Percentiles rank a stretch among this genome's conserved stretches.
Evolutionary conservation across 2,329 filamentous ascomycete genomes (phyloP).

Genomic region (Calonectria leucothoes): DNA sequence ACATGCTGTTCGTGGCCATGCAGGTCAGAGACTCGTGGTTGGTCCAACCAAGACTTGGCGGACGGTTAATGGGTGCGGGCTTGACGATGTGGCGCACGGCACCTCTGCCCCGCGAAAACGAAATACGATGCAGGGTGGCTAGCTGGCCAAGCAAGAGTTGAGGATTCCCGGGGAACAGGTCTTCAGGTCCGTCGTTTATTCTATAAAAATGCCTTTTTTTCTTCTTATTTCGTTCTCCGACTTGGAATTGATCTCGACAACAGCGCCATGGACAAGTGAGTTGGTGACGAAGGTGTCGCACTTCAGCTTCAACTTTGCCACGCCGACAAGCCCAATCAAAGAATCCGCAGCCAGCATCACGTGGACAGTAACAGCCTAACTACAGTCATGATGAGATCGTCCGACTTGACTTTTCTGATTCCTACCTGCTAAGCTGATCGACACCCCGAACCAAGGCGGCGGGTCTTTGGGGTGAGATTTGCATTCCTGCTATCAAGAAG

Average conservation of each 20-base stretch:
- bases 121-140: constrained; percentile 26
- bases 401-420: neutral
- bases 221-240: neutral
- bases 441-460: neutral
- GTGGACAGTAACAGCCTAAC: neutral
- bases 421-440: neutral
- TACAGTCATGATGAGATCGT: neutral
- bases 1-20: neutral
- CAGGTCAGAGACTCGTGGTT: neutral
- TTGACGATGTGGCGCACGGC: constrained; percentile 5
- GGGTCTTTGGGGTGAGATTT: neutral
- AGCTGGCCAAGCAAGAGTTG: neutral
- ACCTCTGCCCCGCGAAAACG: constrained; percentile 3
- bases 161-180: neutral
- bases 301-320: neutral
- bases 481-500: neutral
- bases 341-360: neutral
- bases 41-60: neutral
- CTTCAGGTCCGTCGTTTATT: too few relatives aligned
- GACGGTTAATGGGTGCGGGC: neutral
- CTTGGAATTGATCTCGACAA: neutral
- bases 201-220: neutral
- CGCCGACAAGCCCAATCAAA: neutral
- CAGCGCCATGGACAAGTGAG: neutral
- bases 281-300: neutral